Percentiles rank a stretch among this genome's conserved stretches.
These are phyloP conservation scores for Amanita rubescens DNA, from an alignment of 768 basidiomycete genomes.

Conservation along the genomic window DNA sequence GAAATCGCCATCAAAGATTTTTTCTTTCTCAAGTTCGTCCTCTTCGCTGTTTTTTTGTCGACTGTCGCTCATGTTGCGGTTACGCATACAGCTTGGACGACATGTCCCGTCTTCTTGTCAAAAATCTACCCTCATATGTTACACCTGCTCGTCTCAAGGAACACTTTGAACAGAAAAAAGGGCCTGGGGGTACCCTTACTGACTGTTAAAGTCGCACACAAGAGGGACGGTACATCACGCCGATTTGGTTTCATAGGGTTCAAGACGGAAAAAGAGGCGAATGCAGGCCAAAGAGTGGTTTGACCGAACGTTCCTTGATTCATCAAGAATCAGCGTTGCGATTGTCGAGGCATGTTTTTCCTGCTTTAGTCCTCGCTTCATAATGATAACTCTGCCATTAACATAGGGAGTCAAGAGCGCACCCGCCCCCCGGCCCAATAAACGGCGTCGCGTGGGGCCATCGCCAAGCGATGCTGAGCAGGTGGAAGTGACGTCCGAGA, in stretches of 20 bases:
- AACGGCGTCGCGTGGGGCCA: slow-evolving; percentile 48
- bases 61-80: neutral
- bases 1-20: neutral
- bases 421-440: slow-evolving; percentile 60
- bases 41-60: slow-evolving; percentile 3
- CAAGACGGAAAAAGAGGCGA: slow-evolving; percentile 72
- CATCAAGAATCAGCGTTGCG: slow-evolving; percentile 66
- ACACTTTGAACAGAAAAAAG: slow-evolving; percentile 57
- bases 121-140: slow-evolving; percentile 68
- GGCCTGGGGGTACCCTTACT: slow-evolving; percentile 67
- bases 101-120: slow-evolving; percentile 83
- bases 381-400: neutral
- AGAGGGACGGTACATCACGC: slow-evolving; percentile 71
- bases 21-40: slow-evolving; percentile 7
- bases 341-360: slow-evolving; percentile 60
- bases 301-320: slow-evolving; percentile 76
- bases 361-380: slow-evolving; percentile 3
- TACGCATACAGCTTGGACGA: neutral
- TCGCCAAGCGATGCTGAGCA: slow-evolving; percentile 16
- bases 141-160: slow-evolving; percentile 56
- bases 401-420: slow-evolving; percentile 61
- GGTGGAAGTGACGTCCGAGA: slow-evolving; percentile 3
- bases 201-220: slow-evolving; percentile 78
- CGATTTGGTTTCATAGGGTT: slow-evolving; percentile 93
- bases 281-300: slow-evolving; percentile 75